A percentile compares a stretch with the other conserved stretches of the same genome.
Evolutionary conservation across 805 yeast genomes (phyloP).

Genomic region (Cyberlindnera petersonii): DNA sequence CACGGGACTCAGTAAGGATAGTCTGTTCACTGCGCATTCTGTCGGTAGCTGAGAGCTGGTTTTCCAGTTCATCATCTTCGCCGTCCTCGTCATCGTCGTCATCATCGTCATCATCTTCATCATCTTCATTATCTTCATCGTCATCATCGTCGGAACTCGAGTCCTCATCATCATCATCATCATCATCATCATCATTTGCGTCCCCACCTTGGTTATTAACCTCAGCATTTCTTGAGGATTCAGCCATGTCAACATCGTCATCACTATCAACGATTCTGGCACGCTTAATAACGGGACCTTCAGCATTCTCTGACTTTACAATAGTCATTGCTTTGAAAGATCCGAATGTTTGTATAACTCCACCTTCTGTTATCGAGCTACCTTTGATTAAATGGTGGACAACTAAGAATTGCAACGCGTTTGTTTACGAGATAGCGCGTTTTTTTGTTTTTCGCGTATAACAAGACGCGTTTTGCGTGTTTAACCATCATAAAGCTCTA

Average conservation of each 20-base stretch:
- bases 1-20: slow-evolving; percentile 31
- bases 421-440: too few species aligned
- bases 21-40: slow-evolving; percentile 24
- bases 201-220: slow-evolving; percentile 11
- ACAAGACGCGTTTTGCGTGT: too few species aligned
- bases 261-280: slow-evolving; percentile 7
- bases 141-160: slow-evolving; percentile 15
- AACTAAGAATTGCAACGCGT: too few species aligned
- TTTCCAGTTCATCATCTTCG: slow-evolving; percentile 8
- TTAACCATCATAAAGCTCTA: too few species aligned
- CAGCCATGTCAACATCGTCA: slow-evolving; percentile 3
- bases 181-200: slow-evolving; percentile 9
- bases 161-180: slow-evolving; percentile 15
- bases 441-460: too few species aligned
- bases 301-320: too few species aligned
- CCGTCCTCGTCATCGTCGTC: slow-evolving; percentile 10
- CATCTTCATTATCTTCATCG: slow-evolving; percentile 12
- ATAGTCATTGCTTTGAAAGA: too few species aligned
- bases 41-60: slow-evolving; percentile 2
- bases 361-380: too few species aligned
- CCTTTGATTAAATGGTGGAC: too few species aligned
- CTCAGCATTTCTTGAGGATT: slow-evolving; percentile 4
- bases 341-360: too few species aligned
- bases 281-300: too few species aligned
- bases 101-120: slow-evolving; percentile 13